A percentile compares a stretch with the other conserved stretches of the same genome.
Evolutionary conservation across 176 grass and related monocot species (phyloP).

Genomic region (Paspalum notatum): DNA sequence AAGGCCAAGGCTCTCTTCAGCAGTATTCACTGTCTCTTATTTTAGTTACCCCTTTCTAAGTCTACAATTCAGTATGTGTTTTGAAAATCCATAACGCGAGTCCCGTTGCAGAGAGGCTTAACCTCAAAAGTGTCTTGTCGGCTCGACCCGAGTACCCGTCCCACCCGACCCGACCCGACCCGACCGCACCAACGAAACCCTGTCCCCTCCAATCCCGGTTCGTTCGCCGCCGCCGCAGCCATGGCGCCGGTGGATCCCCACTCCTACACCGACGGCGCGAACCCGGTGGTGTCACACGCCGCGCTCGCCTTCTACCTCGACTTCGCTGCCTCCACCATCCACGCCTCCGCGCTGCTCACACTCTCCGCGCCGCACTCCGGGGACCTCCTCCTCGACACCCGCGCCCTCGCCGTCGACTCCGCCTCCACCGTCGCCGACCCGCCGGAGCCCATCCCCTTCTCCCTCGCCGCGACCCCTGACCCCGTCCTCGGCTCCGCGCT

Average conservation of each 20-base stretch:
- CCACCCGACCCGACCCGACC: no score
- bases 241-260: constrained; percentile 95
- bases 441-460: constrained; percentile 52
- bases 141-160: not conserved
- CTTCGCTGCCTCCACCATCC: constrained; percentile 70
- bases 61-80: no score
- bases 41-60: no score
- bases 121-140: not conserved
- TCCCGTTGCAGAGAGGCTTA: no score
- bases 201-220: not conserved
- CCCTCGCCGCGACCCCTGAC: constrained; percentile 48
- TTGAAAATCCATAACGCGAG: no score
- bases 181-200: not conserved
- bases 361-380: constrained; percentile 68
- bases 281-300: constrained; percentile 54
- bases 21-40: no score
- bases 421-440: constrained; percentile 44
- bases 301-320: constrained; percentile 84
- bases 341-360: constrained; percentile 58
- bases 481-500: constrained; percentile 71
- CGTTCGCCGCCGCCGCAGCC: constrained; percentile 9
- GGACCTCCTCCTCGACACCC: constrained; percentile 69
- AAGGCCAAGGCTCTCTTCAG: no score
- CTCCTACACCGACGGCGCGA: constrained; percentile 73
- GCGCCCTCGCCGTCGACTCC: constrained; percentile 55